phyloP scores from a whole-genome alignment of 306 rosid genomes.

The Alnus rubra region DNA sequence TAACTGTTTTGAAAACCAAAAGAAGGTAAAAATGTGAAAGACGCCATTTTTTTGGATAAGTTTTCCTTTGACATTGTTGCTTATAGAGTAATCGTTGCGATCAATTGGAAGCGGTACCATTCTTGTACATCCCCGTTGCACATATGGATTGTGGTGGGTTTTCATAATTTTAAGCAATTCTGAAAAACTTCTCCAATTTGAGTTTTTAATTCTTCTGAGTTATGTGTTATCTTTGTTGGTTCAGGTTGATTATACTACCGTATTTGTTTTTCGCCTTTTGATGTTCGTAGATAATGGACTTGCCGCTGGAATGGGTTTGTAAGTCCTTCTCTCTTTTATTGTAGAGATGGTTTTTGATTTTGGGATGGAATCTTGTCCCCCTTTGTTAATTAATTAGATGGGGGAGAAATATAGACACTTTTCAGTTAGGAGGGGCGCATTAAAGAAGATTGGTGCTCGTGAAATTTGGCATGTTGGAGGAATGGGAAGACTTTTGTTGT shows the following conservation, averaged over 20 bases:
- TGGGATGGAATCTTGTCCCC: not conserved
- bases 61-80: constrained; percentile 40
- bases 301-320: constrained; percentile 99
- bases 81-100: constrained; percentile 76
- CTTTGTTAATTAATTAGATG: not conserved
- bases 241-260: constrained; percentile 91
- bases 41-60: not conserved
- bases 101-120: constrained; percentile 87
- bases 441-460: not conserved
- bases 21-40: not conserved
- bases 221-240: not conserved
- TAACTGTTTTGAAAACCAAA: not conserved
- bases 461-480: too few species aligned
- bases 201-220: not conserved
- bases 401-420: not conserved
- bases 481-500: not conserved
- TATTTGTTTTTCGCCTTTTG: constrained; percentile 87
- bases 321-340: constrained; percentile 51
- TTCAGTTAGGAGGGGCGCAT: not conserved
- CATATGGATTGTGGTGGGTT: constrained; percentile 94
- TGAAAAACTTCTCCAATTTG: not conserved
- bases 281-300: constrained; percentile 98
- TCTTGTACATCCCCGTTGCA: constrained; percentile 83
- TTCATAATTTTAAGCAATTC: constrained; percentile 8
- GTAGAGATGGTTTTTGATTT: constrained; percentile 17